Evolutionary conservation across 768 basidiomycete species (phyloP), one percentile per base, ranked within the genome.

Genomic region (Daedalea quercina): DNA sequence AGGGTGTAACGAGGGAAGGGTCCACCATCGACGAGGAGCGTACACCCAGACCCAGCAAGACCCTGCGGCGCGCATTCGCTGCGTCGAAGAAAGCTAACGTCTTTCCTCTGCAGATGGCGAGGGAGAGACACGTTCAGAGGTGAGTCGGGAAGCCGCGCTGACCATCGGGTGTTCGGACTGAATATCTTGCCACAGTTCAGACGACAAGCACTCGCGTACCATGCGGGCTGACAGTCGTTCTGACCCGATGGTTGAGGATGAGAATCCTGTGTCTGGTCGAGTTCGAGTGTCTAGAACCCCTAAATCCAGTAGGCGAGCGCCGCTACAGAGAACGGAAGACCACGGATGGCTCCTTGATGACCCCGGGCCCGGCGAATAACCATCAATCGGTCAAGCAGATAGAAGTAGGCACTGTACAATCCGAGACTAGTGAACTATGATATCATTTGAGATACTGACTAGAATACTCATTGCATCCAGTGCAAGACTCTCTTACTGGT

Each of bases 21-120:
- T 20, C 35, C 22, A 2, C 33, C 9, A 8, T 25, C 20, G 44
- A 53, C 20, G 24, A 23, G 6, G 45, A 53, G 4, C 28, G 31
- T 24, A 53, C 52, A 17, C 52, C 52, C 33, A 24, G 45, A 17
- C 44, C 52, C n/a, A 46, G 6, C 28, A 45, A 40, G 52, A 46
- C 28, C 7, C 26, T 7, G n/a, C 25, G 25, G 8, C 13, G 7
- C 1, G 28, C 42, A 13, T 50, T 37, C 4, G 17, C n/a, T 11
- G 12, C 49, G 37, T 50, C 49, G 15, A 42, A 35, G 6, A 26
- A 19, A 7, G 37, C 37, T 23, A 9, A 33, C 23, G 22, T 13
- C 28, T 44, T 31, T 17, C 50, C 50, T 8, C 22, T 51, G 50
- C 41, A 31, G 20, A 28, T 8, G 4, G 50, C 43, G 28, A 6